Conservation (phyloP, 2,329 filamentous ascomycete genomes). For the Sporothrix globosa region DNA sequence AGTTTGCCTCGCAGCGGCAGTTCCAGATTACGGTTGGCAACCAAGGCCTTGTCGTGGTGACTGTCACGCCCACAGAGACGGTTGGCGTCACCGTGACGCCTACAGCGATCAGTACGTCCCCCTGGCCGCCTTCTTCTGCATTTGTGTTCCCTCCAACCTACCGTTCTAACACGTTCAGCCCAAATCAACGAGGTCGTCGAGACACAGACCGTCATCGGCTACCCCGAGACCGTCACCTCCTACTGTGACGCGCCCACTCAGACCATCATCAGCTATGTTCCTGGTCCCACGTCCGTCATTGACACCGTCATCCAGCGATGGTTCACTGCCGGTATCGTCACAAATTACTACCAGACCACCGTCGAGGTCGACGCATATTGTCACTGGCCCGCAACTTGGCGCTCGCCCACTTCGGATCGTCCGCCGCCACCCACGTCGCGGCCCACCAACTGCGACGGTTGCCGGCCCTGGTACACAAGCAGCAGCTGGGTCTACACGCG, state of each 20-base stretch:
- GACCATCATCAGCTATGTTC: conserved; percentile 35
- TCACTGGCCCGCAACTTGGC: conserved; percentile 33
- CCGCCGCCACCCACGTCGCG: conserved; percentile 30
- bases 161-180: neutral
- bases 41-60: conserved; percentile 34
- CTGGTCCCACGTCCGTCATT: conserved; percentile 34
- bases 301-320: conserved; percentile 33
- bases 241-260: conserved; percentile 35
- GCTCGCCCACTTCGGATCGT: conserved; percentile 26
- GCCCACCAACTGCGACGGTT: conserved; percentile 21
- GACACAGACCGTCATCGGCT: conserved; percentile 27
- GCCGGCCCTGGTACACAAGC: conserved; percentile 33
- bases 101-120: conserved; percentile 30
- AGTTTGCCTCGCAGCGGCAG: conserved; percentile 37
- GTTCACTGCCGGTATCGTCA: conserved; percentile 33
- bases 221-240: conserved; percentile 27
- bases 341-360: conserved; percentile 36
- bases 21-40: conserved; percentile 36
- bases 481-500: conserved; percentile 31
- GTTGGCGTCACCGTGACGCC: conserved; percentile 36
- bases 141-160: neutral
- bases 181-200: conserved; percentile 26
- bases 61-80: conserved; percentile 36
- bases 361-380: conserved; percentile 35
- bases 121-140: neutral